Evolutionary conservation across 495 filamentous ascomycete genomes (phyloP).

Genomic region (Penicillium silybi): DNA sequence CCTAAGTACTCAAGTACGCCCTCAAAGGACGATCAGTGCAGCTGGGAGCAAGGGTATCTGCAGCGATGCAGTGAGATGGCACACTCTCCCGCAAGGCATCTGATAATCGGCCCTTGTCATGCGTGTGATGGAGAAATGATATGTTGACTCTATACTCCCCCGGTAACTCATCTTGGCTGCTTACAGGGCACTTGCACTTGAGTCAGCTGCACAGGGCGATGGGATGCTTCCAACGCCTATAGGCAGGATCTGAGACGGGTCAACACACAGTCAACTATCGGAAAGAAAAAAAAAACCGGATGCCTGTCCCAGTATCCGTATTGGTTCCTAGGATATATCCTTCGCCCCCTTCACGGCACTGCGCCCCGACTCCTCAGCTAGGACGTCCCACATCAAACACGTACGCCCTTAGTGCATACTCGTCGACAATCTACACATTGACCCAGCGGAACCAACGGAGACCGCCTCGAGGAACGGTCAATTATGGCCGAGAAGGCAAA

Average conservation of each 20-base stretch:
- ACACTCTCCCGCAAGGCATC: constrained; percentile 8
- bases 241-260: background rate
- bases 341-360: background rate
- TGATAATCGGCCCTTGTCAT: constrained; percentile 8
- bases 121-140: constrained; percentile 4
- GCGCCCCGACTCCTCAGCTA: background rate
- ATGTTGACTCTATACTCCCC: background rate
- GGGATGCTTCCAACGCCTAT: background rate
- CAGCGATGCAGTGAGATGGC: constrained; percentile 23
- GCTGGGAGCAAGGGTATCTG: constrained; percentile 17
- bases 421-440: background rate
- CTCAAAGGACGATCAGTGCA: constrained; percentile 17
- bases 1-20: background rate
- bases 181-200: background rate
- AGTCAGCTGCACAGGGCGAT: background rate
- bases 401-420: background rate
- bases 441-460: background rate
- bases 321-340: background rate
- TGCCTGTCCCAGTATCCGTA: background rate
- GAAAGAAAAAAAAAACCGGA: background rate
- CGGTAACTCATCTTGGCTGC: background rate
- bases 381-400: background rate
- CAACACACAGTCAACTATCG: background rate
- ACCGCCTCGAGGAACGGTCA: background rate
- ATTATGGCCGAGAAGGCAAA: background rate